Conservation (phyloP, 2,329 filamentous ascomycete species). For the Diplodia corticola region DNA sequence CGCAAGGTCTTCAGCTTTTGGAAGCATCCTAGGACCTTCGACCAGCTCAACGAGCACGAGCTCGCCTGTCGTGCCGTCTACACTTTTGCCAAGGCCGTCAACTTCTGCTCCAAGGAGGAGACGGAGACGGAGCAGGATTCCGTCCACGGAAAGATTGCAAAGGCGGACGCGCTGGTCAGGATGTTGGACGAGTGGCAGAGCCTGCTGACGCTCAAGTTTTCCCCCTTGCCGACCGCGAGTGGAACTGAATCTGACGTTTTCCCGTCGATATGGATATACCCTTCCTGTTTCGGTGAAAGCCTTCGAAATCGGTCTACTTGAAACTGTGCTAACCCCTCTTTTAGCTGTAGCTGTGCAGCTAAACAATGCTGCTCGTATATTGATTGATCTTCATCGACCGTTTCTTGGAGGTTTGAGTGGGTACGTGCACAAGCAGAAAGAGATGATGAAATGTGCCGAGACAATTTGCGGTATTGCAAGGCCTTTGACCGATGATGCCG, state of each 20-base stretch:
- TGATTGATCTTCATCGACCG: slow-evolving; percentile 56
- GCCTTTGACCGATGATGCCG: slow-evolving; percentile 18
- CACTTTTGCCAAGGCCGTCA: slow-evolving; percentile 58
- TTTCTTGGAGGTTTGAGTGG: slow-evolving; percentile 52
- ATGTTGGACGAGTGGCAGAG: slow-evolving; percentile 55
- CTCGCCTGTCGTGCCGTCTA: slow-evolving; percentile 56
- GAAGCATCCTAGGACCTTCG: slow-evolving; percentile 53
- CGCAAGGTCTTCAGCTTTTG: slow-evolving; percentile 60
- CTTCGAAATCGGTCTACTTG: too few species aligned
- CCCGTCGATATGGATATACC: slow-evolving; percentile 53
- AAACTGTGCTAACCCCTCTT: slow-evolving; percentile 14
- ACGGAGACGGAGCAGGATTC: slow-evolving; percentile 44
- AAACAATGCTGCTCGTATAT: slow-evolving; percentile 54
- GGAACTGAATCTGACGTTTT: slow-evolving; percentile 34
- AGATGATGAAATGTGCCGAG: slow-evolving; percentile 49
- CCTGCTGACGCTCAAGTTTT: slow-evolving; percentile 46
- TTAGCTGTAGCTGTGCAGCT: slow-evolving; percentile 52
- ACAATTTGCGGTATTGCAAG: slow-evolving; percentile 26
- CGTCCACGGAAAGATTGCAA: slow-evolving; percentile 45
- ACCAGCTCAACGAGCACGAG: slow-evolving; percentile 54
- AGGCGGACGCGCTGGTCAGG: slow-evolving; percentile 48
- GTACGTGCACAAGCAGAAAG: slow-evolving; percentile 47
- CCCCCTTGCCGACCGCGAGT: slow-evolving; percentile 39
- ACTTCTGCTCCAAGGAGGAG: slow-evolving; percentile 58
- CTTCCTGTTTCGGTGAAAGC: slow-evolving; percentile 44